Evolutionary conservation across 306 rosid genomes (phyloP).

Genomic region (Ceratonia siliqua): DNA sequence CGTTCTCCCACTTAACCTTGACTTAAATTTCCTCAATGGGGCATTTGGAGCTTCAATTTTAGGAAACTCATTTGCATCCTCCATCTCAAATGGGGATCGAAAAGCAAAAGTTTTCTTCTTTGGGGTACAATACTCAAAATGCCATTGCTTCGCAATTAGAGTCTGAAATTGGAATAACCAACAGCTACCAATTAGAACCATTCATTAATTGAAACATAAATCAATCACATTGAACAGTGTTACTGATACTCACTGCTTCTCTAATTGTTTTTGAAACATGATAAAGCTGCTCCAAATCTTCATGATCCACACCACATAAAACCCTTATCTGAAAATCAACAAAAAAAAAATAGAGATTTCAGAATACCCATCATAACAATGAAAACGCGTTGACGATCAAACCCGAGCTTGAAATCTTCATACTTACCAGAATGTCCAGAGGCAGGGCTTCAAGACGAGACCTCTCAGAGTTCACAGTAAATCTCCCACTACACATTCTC

Average conservation of each 20-base stretch:
- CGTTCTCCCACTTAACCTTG: constrained; percentile 38
- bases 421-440: constrained; percentile 71
- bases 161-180: constrained; percentile 44
- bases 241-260: constrained; percentile 55
- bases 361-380: background rate
- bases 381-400: background rate
- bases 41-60: constrained; percentile 66
- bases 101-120: constrained; percentile 46
- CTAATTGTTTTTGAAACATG: constrained; percentile 59
- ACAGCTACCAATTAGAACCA: constrained; percentile 7
- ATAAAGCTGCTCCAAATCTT: constrained; percentile 68
- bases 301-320: constrained; percentile 70
- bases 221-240: background rate
- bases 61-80: constrained; percentile 30
- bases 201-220: background rate
- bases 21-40: constrained; percentile 36
- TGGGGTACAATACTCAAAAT: constrained; percentile 73
- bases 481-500: constrained; percentile 44
- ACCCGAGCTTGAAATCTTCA: background rate
- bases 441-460: constrained; percentile 67
- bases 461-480: constrained; percentile 13
- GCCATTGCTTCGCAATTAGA: constrained; percentile 50
- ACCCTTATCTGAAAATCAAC: constrained; percentile 51
- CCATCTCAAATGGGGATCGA: constrained; percentile 34
- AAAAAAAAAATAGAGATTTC: background rate